Conservation (phyloP, 2,329 filamentous ascomycete species). For the Calonectria pseudoreteaudii region DNA sequence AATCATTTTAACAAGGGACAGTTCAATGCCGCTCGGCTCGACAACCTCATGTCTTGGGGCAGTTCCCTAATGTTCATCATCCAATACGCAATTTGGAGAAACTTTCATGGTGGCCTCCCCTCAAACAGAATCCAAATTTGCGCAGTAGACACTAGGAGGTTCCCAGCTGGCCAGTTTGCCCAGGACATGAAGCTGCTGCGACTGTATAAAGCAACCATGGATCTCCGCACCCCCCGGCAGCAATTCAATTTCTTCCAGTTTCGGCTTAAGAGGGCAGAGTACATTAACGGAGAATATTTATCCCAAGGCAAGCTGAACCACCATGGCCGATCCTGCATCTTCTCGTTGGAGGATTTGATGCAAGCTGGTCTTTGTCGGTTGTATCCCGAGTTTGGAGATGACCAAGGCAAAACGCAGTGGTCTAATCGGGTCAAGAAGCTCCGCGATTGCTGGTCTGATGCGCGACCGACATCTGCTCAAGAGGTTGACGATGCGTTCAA, state of each 20-base stretch:
- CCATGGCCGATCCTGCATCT: not conserved
- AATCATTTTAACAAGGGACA: not conserved
- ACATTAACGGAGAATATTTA: constrained; percentile 11
- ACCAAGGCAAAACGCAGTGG: not conserved
- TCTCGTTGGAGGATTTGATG: not conserved
- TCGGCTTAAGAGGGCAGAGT: not conserved
- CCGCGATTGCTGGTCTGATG: not conserved
- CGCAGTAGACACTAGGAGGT: not conserved
- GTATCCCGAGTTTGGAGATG: constrained; percentile 3
- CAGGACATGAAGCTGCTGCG: not conserved
- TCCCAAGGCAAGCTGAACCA: not conserved
- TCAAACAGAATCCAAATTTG: constrained; percentile 2
- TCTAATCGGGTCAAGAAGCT: not conserved
- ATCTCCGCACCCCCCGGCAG: not conserved
- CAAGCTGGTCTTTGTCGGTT: not conserved
- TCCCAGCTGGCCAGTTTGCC: constrained; percentile 6
- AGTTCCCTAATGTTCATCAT: constrained; percentile 9
- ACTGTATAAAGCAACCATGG: not conserved
- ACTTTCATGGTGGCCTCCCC: not conserved
- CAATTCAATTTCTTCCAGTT: not conserved
- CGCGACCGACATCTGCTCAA: not conserved
- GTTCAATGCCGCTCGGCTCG: not conserved
- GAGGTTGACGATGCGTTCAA: not conserved
- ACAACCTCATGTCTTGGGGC: constrained; percentile 14
- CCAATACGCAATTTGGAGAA: constrained; percentile 10